Evolutionary conservation across 2,329 filamentous ascomycete species (phyloP).

Genomic region (Pyrenochaeta sp.): DNA sequence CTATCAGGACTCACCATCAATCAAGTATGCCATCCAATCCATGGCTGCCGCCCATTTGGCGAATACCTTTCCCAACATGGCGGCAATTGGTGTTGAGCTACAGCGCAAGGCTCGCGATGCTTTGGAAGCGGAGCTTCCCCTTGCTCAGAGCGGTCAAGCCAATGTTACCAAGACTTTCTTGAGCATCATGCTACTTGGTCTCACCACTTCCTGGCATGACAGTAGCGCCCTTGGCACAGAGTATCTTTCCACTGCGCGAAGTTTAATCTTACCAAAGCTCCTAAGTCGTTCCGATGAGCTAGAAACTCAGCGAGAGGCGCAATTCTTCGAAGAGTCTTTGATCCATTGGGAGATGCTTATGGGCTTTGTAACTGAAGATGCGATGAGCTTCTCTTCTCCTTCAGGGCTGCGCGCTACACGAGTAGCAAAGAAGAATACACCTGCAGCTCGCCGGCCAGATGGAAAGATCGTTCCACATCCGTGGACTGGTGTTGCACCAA

Average conservation of each 20-base stretch:
- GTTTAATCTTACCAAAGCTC: slow-evolving; percentile 56
- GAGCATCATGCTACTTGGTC: slow-evolving; percentile 66
- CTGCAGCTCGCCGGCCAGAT: slow-evolving; percentile 37
- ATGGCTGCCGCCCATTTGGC: slow-evolving; percentile 70
- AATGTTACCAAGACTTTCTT: slow-evolving; percentile 62
- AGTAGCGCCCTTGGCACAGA: slow-evolving; percentile 63
- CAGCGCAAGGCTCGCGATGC: slow-evolving; percentile 62
- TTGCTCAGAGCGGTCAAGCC: slow-evolving; percentile 53
- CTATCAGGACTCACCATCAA: slow-evolving; percentile 66
- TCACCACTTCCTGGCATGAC: slow-evolving; percentile 69
- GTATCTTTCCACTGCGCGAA: slow-evolving; percentile 59
- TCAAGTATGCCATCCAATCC: slow-evolving; percentile 69
- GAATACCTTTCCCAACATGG: slow-evolving; percentile 65
- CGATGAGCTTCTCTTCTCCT: slow-evolving; percentile 43
- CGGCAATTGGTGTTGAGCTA: slow-evolving; percentile 59
- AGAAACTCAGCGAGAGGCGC: slow-evolving; percentile 47
- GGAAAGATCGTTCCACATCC: slow-evolving; percentile 55
- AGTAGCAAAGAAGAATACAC: slow-evolving; percentile 26
- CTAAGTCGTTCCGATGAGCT: slow-evolving; percentile 43
- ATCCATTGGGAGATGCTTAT: slow-evolving; percentile 69
- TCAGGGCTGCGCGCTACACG: slow-evolving; percentile 33
- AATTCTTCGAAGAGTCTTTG: slow-evolving; percentile 65
- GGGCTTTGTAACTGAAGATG: slow-evolving; percentile 61
- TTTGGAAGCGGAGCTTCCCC: slow-evolving; percentile 58
- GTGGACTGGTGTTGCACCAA: slow-evolving; percentile 59